Base-by-base conservation (phyloP, 2,329 filamentous ascomycete genomes). In the Bertia moriformis region DNA sequence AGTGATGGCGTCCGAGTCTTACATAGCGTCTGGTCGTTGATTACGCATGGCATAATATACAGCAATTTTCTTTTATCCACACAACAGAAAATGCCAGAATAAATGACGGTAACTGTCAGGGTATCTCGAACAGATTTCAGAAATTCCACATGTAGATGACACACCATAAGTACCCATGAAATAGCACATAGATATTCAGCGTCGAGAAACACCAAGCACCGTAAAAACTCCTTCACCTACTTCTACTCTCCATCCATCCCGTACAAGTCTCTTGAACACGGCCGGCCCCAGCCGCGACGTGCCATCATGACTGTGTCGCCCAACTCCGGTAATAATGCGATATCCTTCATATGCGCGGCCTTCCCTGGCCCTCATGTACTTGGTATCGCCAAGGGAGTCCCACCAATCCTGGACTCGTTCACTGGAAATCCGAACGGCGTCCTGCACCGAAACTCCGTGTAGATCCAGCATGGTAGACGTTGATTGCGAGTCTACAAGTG, bases 221-320 rank as follows among this genome's bases (percentile, higher is more conserved):
- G 65, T 53, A 41, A 79, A 49, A 32, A 66, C 64, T 2, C 73
- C 74, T 38, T 64, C 60, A 2, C 63, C 65, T 39, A 69, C 57
- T 49, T 77, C 71, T 19, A 78, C 59, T 46, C 63, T 73, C 75
- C 75, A 80, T 1, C 74, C 75, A 44, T 73, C 68, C 18, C 60
- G 59, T 13, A 65, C 60, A 38, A 80, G 51, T 55, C 63, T 63
- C 47, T 65, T 70, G 38, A 60, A 64, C 12, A 80, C 73, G 19
- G 74, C 75, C 19, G 75, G 75, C 1, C 74, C 74, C 18, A 80
- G 50, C 46, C 67, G 71, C 2, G 67, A 68, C 38, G 62, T 69
- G 3, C 73, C 72, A 43, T 73, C 71, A 41, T 67, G 66, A 45
- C 71, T 76, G 50, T 80, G 75, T 40, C 60, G 60, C 2, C 75